Conservation (phyloP, 1,284 basidiomycete genomes). For the Heterobasidion parviporum region DNA sequence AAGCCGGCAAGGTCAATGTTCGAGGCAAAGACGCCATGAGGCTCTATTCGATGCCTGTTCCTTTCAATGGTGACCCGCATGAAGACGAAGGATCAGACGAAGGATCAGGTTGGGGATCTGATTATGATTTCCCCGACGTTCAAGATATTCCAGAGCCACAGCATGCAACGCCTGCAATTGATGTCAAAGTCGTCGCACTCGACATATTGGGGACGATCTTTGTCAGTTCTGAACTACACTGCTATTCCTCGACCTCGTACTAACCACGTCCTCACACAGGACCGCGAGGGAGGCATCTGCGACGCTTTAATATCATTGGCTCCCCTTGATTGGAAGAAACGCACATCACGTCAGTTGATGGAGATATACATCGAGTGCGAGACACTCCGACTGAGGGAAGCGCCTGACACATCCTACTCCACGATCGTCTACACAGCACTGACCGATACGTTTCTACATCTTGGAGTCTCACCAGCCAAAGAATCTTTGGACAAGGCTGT, state of each 20-base stretch:
- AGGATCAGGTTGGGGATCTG: background rate
- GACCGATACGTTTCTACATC: background rate
- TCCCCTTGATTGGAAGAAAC: background rate
- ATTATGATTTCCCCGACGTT: background rate
- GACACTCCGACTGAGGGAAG: background rate
- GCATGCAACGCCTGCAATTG: background rate
- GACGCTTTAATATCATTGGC: background rate
- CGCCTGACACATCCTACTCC: background rate
- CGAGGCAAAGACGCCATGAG: background rate
- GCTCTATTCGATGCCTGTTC: background rate
- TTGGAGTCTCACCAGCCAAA: background rate
- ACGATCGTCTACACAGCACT: background rate
- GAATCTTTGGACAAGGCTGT: background rate
- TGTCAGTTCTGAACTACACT: background rate
- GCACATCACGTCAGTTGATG: background rate
- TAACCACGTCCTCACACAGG: background rate
- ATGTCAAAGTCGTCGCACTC: background rate
- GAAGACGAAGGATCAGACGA: background rate
- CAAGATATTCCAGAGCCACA: background rate
- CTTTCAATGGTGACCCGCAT: background rate
- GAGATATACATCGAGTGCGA: background rate
- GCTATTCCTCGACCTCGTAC: background rate
- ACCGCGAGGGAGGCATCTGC: background rate
- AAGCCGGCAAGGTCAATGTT: background rate
- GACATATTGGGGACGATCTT: background rate